phyloP scores from a whole-genome alignment of 176 grass and related monocot genomes.

The Triticum urartu region DNA sequence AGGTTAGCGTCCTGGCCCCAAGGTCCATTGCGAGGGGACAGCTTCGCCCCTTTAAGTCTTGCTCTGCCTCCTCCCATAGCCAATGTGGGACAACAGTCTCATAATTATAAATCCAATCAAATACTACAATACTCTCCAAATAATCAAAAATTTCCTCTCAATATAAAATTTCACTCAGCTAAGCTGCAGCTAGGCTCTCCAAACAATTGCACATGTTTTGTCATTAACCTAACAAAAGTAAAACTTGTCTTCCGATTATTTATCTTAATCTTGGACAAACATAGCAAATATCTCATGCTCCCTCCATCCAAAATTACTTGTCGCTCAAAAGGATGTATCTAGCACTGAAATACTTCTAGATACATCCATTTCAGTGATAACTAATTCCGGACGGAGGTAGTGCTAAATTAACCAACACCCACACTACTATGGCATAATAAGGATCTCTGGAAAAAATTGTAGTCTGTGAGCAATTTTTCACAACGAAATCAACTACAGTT shows the following conservation, averaged over 20 bases:
- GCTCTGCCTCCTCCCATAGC: no score
- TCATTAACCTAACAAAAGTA: background rate
- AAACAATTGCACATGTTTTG: background rate
- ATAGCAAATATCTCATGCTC: background rate
- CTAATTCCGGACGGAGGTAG: no score
- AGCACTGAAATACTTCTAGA: no score
- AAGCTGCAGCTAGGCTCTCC: background rate
- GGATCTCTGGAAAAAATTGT: conserved; percentile 12
- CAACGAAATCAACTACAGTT: background rate
- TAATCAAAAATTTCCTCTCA: background rate
- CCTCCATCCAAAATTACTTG: no score
- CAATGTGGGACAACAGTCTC: background rate
- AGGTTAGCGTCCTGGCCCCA: background rate
- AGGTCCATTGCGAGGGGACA: no score
- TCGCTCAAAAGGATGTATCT: no score
- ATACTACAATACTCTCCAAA: background rate
- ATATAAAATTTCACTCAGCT: background rate
- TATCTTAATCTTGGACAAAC: background rate
- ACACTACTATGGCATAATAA: background rate
- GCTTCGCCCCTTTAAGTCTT: no score
- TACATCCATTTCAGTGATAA: no score
- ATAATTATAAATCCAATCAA: background rate
- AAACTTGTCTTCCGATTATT: background rate
- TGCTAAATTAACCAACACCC: background rate
- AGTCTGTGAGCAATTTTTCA: background rate